phyloP scores from a whole-genome alignment of 495 filamentous ascomycete genomes.

The Talaromyces nanjingensis region DNA sequence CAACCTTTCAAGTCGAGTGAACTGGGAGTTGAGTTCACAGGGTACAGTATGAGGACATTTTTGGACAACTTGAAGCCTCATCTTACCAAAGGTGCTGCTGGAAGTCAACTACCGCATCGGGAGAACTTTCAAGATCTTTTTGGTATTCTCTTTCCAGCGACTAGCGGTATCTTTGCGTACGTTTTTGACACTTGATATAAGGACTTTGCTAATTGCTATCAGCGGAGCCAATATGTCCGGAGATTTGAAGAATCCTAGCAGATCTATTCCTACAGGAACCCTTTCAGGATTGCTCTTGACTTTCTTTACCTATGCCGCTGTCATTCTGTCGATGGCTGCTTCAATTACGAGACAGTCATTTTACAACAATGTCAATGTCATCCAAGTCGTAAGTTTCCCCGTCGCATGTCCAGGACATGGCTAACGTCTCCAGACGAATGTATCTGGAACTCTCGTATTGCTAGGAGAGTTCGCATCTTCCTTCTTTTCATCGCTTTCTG shows the following conservation, averaged over 20 bases:
- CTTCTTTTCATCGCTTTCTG: slow-evolving; percentile 83
- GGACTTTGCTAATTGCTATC: slow-evolving; percentile 16
- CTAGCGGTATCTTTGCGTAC: slow-evolving; percentile 63
- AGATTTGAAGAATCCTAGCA: slow-evolving; percentile 76
- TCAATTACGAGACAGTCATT: slow-evolving; percentile 69
- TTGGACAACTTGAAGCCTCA: slow-evolving; percentile 62
- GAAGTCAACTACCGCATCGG: slow-evolving; percentile 55
- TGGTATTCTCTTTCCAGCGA: slow-evolving; percentile 81
- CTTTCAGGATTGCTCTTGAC: slow-evolving; percentile 69
- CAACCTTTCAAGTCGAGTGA: slow-evolving; percentile 56
- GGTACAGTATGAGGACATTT: slow-evolving; percentile 61
- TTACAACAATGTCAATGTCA: slow-evolving; percentile 68
- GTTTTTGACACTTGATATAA: slow-evolving; percentile 14
- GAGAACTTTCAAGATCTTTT: slow-evolving; percentile 81
- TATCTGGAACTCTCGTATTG: slow-evolving; percentile 65
- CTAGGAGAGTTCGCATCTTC: slow-evolving; percentile 76
- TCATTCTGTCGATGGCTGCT: slow-evolving; percentile 75
- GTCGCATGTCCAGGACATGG: not conserved
- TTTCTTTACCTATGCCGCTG: slow-evolving; percentile 66
- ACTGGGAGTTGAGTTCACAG: slow-evolving; percentile 68
- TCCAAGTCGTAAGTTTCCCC: slow-evolving; percentile 52
- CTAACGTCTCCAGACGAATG: slow-evolving; percentile 45
- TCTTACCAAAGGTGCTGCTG: slow-evolving; percentile 59
- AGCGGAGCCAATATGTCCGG: slow-evolving; percentile 88
- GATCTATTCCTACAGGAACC: slow-evolving; percentile 76